Evolutionary conservation across 169 alveolate genomes (phyloP).

Genomic region (Plasmodium billcollinsi): DNA sequence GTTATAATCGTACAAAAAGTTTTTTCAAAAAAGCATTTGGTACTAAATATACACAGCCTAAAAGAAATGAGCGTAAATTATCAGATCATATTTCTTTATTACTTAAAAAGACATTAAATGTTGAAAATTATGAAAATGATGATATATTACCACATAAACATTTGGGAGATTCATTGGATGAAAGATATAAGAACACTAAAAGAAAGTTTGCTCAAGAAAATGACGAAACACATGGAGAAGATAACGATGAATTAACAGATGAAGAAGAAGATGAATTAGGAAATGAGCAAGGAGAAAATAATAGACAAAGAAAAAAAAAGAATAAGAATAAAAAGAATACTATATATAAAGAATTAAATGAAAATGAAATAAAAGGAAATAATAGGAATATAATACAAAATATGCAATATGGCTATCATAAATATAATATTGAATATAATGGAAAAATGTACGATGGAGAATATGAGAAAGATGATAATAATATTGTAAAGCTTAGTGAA

Average conservation of each 20-base stretch:
- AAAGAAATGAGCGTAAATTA: conserved; percentile 45
- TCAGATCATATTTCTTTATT: conserved; percentile 63
- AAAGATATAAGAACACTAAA: neutral
- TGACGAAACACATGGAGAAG: neutral
- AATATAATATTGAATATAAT: neutral
- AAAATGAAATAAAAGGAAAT: conserved; percentile 2
- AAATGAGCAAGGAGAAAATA: neutral
- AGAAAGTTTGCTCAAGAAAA: neutral
- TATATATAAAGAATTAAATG: neutral
- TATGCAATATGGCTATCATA: neutral
- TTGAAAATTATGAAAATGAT: conserved; percentile 11
- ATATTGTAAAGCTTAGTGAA: conserved; percentile 27
- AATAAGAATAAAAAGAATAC: neutral
- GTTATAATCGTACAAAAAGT: conserved; percentile 43
- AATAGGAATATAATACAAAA: neutral
- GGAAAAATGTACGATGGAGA: neutral
- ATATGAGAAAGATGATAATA: conserved; percentile 10
- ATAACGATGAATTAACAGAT: conserved; percentile 2
- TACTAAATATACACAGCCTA: conserved; percentile 5
- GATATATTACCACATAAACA: neutral
- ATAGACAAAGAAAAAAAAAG: neutral
- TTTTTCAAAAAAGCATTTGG: conserved; percentile 57
- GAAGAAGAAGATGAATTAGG: neutral
- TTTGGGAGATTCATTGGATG: neutral
- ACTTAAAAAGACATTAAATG: conserved; percentile 21